Conservation (phyloP, 306 rosid species). For the Bauhinia variegata region DNA sequence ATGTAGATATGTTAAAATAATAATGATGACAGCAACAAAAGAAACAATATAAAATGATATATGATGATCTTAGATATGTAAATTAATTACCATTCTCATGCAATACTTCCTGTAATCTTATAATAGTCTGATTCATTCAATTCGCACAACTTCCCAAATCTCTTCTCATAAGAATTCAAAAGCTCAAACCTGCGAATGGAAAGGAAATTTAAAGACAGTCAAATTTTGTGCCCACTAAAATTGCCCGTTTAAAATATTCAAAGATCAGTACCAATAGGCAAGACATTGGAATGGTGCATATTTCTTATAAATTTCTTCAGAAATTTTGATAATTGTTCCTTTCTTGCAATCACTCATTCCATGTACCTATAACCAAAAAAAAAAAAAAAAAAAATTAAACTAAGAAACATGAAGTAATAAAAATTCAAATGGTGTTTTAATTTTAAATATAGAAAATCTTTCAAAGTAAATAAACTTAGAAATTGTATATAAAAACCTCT, state of each 20-base stretch:
- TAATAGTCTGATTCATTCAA: neutral
- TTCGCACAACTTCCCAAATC: neutral
- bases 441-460: no score
- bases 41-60: no score
- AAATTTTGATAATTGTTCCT: neutral
- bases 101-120: neutral
- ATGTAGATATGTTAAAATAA: no score
- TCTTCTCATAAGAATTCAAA: neutral
- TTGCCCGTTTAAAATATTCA: neutral
- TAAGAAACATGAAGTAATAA: neutral
- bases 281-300: neutral
- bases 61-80: no score
- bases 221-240: neutral
- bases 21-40: no score
- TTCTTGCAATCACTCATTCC: neutral
- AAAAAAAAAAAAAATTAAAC: no score
- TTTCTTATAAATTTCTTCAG: neutral
- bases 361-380: constrained; percentile 4
- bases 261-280: neutral
- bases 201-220: neutral
- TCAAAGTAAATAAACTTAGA: no score
- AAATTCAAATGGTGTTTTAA: no score
- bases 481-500: neutral
- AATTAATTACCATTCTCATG: neutral
- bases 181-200: neutral